These are phyloP conservation scores for Globisporangium sylvaticum DNA, from an alignment of 352 stramenopile species.

Conservation along the genomic window DNA sequence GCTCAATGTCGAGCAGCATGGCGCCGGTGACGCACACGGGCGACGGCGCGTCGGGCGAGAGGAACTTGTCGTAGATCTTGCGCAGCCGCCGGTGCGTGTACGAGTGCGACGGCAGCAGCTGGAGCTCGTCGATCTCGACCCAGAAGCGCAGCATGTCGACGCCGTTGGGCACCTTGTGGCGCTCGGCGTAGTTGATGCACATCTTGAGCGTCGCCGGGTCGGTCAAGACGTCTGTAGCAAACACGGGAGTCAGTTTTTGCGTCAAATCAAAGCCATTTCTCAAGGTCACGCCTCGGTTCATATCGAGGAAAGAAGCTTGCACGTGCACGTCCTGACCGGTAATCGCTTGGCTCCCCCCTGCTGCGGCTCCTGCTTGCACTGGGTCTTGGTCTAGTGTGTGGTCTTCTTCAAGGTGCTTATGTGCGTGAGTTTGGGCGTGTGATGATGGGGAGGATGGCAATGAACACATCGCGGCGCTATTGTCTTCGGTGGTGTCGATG, in stretches of 20 bases:
- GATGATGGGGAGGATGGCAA: not conserved
- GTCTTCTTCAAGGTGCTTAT: not conserved
- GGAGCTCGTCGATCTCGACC: constrained; percentile 77
- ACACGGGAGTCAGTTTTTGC: constrained; percentile 71
- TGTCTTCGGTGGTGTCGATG: not conserved
- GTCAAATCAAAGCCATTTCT: constrained; percentile 48
- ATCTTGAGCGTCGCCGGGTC: constrained; percentile 73
- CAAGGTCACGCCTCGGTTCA: constrained; percentile 21
- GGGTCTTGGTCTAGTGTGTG: not conserved
- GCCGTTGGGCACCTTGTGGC: constrained; percentile 49
- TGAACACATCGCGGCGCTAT: not conserved
- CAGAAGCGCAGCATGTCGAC: constrained; percentile 73
- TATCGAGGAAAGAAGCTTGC: constrained; percentile 7
- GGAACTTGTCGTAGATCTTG: constrained; percentile 87
- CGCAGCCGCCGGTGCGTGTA: constrained; percentile 76
- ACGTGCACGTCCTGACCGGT: constrained; percentile 11
- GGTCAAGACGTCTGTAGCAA: constrained; percentile 76
- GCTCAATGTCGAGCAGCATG: constrained; percentile 71
- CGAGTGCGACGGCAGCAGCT: constrained; percentile 66
- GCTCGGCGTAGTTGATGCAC: constrained; percentile 56
- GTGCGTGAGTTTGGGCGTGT: not conserved
- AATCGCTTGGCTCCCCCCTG: not conserved
- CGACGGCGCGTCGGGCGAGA: constrained; percentile 61
- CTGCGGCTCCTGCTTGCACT: no score
- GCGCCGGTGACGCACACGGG: constrained; percentile 68